These are phyloP conservation scores for Camelina sativa DNA, from an alignment of 345 rosid genomes.

Conservation along the genomic window DNA sequence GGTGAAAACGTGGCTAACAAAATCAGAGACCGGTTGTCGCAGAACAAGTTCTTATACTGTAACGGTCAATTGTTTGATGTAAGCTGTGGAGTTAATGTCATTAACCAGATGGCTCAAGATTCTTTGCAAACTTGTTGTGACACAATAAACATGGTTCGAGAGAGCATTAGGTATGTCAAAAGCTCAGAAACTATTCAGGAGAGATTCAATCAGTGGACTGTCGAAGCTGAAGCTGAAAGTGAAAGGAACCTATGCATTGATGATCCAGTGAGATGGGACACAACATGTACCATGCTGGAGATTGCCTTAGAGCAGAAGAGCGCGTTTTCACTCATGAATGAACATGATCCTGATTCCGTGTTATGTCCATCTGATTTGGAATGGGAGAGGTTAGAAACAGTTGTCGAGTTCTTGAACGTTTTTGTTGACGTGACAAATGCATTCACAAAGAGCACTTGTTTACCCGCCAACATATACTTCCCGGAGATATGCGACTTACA, in stretches of 20 bases:
- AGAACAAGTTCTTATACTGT: constrained; percentile 69
- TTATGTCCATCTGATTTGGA: constrained; percentile 65
- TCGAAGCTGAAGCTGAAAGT: constrained; percentile 50
- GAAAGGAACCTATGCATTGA: constrained; percentile 56
- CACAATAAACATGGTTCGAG: constrained; percentile 57
- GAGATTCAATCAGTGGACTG: constrained; percentile 51
- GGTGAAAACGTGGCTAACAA: constrained; percentile 53
- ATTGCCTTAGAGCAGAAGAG: constrained; percentile 57
- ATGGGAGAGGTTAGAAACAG: constrained; percentile 57
- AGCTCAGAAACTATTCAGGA: constrained; percentile 53
- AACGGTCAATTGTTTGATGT: constrained; percentile 70
- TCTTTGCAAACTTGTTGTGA: constrained; percentile 55
- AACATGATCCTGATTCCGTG: constrained; percentile 46
- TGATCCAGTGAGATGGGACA: constrained; percentile 64
- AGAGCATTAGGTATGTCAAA: constrained; percentile 52
- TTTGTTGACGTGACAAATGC: constrained; percentile 62
- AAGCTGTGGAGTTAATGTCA: constrained; percentile 61
- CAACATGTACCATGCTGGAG: constrained; percentile 69
- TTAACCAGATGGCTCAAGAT: constrained; percentile 66
- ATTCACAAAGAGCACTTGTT: constrained; percentile 53
- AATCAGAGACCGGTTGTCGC: constrained; percentile 70
- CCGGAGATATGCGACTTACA: constrained; percentile 72
- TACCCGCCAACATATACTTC: constrained; percentile 67
- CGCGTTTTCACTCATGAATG: constrained; percentile 54
- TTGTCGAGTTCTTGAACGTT: constrained; percentile 59